Evolutionary conservation across 768 basidiomycete species (phyloP).

Genomic region (Flagelloscypha sp.): DNA sequence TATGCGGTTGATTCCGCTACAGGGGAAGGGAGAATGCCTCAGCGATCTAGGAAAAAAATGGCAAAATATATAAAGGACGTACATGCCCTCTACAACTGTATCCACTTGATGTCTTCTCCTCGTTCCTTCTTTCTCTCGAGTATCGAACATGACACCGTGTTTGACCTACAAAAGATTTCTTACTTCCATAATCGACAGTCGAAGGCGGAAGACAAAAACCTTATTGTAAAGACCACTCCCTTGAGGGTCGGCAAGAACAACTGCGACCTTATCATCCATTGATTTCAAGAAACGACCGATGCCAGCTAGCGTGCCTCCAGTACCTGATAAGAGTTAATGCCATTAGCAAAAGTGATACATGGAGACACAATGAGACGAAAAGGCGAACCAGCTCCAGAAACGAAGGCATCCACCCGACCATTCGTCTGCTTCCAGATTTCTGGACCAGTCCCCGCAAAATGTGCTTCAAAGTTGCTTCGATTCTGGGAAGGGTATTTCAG

Average conservation of each 20-base stretch:
- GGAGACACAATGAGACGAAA: too few relatives aligned
- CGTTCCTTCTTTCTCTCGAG: conserved; percentile 88
- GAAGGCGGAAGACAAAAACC: conserved; percentile 28
- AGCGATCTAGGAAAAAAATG: too few relatives aligned
- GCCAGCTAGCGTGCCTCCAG: conserved; percentile 92
- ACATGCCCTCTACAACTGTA: conserved; percentile 93
- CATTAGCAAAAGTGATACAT: too few relatives aligned
- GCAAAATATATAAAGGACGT: conserved; percentile 16
- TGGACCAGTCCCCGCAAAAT: conserved; percentile 83
- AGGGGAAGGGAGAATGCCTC: too few relatives aligned
- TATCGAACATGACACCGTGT: conserved; percentile 91
- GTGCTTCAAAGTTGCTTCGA: conserved; percentile 82
- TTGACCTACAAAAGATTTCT: conserved; percentile 46
- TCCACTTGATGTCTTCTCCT: conserved; percentile 92
- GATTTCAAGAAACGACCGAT: conserved; percentile 73
- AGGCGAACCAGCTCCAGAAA: conserved; percentile 74
- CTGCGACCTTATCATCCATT: conserved; percentile 51
- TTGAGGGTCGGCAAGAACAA: conserved; percentile 85
- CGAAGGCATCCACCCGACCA: conserved; percentile 74
- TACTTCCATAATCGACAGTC: neutral
- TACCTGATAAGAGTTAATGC: too few relatives aligned
- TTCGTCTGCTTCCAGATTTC: conserved; percentile 94
- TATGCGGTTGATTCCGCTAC: conserved; percentile 85
- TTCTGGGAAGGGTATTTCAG: too few relatives aligned
- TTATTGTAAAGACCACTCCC: conserved; percentile 96